Conservation (phyloP, 306 rosid species). For the Cyclanthera cordifolia region DNA sequence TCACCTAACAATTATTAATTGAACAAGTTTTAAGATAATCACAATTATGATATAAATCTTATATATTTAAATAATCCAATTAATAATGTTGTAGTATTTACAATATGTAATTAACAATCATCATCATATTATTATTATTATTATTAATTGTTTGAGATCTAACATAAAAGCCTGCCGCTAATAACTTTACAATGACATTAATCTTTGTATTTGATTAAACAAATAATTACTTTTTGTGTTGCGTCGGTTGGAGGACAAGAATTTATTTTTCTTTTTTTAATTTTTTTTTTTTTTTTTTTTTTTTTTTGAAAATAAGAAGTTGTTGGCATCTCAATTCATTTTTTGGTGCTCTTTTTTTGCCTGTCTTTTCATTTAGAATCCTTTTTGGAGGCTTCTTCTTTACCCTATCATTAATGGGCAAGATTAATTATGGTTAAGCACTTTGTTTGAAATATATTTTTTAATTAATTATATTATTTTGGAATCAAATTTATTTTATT, state of each 20-base stretch:
- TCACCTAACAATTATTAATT: not conserved
- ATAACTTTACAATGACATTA: not conserved
- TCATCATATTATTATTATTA: not conserved
- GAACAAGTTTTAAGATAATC: not conserved
- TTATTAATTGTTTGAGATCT: conserved; percentile 5
- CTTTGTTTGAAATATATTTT: not conserved
- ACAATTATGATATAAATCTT: not conserved
- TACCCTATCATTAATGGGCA: not conserved
- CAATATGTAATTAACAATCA: not conserved
- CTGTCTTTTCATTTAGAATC: not conserved
- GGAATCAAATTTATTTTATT: too few species aligned
- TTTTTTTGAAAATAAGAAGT: not conserved
- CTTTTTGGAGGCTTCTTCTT: conserved; percentile 1
- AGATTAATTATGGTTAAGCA: not conserved
- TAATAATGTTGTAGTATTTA: too few species aligned
- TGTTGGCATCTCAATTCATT: conserved; percentile 15
- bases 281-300: too few species aligned
- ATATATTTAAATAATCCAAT: too few species aligned
- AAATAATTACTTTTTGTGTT: conserved; percentile 21
- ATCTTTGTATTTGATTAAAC: not conserved
- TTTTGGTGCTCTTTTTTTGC: conserved; percentile 7
- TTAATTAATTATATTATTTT: too few species aligned
- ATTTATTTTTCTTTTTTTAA: conserved; percentile 29
- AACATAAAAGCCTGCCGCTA: conserved; percentile 5
- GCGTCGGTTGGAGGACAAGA: conserved; percentile 64